Evolutionary conservation across 1,284 basidiomycete genomes (phyloP).

Genomic region (Cryptococcus maquisensis): DNA sequence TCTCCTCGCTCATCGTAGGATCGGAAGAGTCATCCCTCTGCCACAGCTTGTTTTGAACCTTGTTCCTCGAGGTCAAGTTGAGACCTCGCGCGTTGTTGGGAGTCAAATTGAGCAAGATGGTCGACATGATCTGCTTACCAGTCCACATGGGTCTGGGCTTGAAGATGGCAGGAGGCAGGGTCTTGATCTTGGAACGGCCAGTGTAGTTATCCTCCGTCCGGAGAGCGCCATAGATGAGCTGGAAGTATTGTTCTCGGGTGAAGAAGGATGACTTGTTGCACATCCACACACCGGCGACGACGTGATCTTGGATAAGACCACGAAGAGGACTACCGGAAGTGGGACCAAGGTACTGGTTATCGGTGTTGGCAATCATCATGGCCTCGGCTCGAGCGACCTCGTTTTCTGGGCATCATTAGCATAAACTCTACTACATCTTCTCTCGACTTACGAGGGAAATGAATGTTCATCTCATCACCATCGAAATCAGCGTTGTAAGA

Average conservation of each 20-base stretch:
- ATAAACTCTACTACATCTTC: background rate
- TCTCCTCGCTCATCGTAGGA: conserved; percentile 63
- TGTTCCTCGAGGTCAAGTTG: conserved; percentile 80
- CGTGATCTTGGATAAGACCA: conserved; percentile 98
- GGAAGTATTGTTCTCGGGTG: conserved; percentile 91
- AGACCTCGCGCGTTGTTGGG: conserved; percentile 76
- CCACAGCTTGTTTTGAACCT: conserved; percentile 82
- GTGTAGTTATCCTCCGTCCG: conserved; percentile 78
- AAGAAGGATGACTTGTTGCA: conserved; percentile 94
- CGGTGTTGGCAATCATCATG: conserved; percentile 92
- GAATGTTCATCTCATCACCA: conserved; percentile 99
- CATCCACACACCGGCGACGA: conserved; percentile 99
- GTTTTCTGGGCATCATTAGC: conserved; percentile 95
- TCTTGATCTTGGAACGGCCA: conserved; percentile 65
- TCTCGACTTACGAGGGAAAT: conserved; percentile 81
- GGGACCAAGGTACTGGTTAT: conserved; percentile 97
- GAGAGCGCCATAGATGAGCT: conserved; percentile 91
- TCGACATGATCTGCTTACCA: conserved; percentile 96
- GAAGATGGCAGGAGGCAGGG: conserved; percentile 86
- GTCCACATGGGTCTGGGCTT: conserved; percentile 91
- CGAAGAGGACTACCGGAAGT: conserved; percentile 97
- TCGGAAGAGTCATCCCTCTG: conserved; percentile 44
- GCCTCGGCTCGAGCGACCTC: conserved; percentile 84
- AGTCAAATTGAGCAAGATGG: conserved; percentile 85
- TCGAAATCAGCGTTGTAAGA: conserved; percentile 99